These are phyloP conservation scores for Fusarium acutatum DNA, from an alignment of 2,329 filamentous ascomycete species.

Conservation along the genomic window DNA sequence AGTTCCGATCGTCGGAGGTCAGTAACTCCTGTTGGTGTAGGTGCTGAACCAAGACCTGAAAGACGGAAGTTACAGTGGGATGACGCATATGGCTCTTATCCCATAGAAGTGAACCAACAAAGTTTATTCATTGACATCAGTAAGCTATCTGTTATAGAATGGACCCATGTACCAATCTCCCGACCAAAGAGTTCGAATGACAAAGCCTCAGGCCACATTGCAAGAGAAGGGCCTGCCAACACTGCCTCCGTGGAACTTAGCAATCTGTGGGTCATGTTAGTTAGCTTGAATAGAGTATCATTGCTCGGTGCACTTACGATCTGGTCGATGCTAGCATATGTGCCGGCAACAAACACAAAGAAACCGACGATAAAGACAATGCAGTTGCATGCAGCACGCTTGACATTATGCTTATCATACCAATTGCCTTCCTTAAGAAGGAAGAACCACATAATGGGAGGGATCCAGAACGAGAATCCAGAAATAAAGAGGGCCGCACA, in stretches of 20 bases:
- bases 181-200: too few relatives aligned
- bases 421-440: slow-evolving; percentile 44
- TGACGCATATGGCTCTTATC: not conserved
- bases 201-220: not conserved
- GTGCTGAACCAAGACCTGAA: not conserved
- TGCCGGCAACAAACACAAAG: slow-evolving; percentile 43
- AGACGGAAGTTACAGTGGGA: not conserved
- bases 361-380: slow-evolving; percentile 42
- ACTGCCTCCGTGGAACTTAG: slow-evolving; percentile 32
- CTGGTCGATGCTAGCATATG: slow-evolving; percentile 43
- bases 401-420: slow-evolving; percentile 41
- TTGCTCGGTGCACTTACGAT: slow-evolving; percentile 34
- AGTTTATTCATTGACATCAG: not conserved
- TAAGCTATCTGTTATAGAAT: not conserved
- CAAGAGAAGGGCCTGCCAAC: slow-evolving; percentile 41
- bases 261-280: slow-evolving; percentile 20
- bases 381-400: slow-evolving; percentile 33
- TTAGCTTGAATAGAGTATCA: fast-evolving
- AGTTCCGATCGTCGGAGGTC: not conserved
- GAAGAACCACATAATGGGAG: slow-evolving; percentile 54
- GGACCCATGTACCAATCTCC: not conserved
- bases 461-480: slow-evolving; percentile 51
- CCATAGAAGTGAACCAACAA: not conserved
- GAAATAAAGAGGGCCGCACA: slow-evolving; percentile 60
- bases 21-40: not conserved